phyloP scores from a whole-genome alignment of 1,284 basidiomycete genomes.

The Pyrrhoderma lamaoense region DNA sequence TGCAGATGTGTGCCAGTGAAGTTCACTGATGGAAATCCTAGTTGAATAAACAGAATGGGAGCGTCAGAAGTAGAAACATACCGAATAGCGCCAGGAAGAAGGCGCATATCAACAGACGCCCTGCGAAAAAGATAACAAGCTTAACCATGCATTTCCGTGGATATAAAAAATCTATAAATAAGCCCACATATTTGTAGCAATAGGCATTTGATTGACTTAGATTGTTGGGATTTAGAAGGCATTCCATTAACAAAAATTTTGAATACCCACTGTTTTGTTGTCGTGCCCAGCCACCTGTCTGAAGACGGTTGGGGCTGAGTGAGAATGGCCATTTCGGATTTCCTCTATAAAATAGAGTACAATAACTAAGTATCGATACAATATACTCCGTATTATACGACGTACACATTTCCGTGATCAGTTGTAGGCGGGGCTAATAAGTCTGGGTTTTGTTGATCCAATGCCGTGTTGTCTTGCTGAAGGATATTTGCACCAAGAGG shows the following conservation, averaged over 20 bases:
- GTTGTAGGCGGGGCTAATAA: slow-evolving; percentile 58
- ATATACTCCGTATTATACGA: neutral
- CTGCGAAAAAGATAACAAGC: slow-evolving; percentile 27
- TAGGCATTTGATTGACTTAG: slow-evolving; percentile 49
- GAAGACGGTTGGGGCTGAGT: slow-evolving; percentile 60
- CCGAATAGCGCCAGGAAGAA: slow-evolving; percentile 59
- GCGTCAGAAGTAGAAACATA: slow-evolving; percentile 24
- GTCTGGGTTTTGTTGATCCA: slow-evolving; percentile 55
- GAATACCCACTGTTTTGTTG: slow-evolving; percentile 49
- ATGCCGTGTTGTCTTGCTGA: slow-evolving; percentile 47
- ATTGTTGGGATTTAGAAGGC: slow-evolving; percentile 8
- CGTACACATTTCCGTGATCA: slow-evolving; percentile 55
- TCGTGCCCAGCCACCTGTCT: slow-evolving; percentile 68
- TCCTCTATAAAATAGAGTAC: slow-evolving; percentile 27
- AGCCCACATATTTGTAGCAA: slow-evolving; percentile 42
- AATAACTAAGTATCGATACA: neutral
- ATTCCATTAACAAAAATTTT: neutral
- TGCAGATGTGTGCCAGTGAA: slow-evolving; percentile 66
- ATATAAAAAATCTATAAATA: neutral
- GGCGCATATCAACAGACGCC: slow-evolving; percentile 64
- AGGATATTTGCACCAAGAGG: slow-evolving; percentile 44
- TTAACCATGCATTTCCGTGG: slow-evolving; percentile 1
- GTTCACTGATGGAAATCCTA: slow-evolving; percentile 38
- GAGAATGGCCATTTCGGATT: slow-evolving; percentile 70
- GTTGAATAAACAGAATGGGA: neutral